Base-by-base conservation (phyloP, 1,284 basidiomycete genomes). In the Tetrapyrgos nigripes region DNA sequence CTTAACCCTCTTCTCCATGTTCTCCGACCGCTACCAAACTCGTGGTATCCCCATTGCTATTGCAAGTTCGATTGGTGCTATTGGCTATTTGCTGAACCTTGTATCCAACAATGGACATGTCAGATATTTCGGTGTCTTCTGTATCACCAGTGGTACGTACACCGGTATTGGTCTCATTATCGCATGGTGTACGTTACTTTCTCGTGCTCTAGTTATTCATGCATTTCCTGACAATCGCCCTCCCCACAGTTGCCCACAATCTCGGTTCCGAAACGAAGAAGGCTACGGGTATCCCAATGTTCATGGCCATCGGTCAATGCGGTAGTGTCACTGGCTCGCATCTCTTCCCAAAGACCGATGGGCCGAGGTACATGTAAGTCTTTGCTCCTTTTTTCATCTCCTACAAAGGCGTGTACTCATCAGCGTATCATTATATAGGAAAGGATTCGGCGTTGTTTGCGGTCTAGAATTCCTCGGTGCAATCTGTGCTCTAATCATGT, bases 181-280 rank as follows among this genome's bases (percentile, higher is more conserved):
- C 47, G 87, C 88, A 8, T 91, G 89, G 89, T 90, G 89, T 90
- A 73, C 65, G 87, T 77, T 29, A 29, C 27, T 23, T 35, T 51
- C 31, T 50, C 27, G 27, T 33, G 19, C 46, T 4, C 31, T 55
- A 59, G 8, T 31, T 31, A 21, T 57, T 33, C 23, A 35, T 31
- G 24, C 40, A 31, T 24, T 51, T 28, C 28, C 17, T 50, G 28
- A 37, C 45, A 29, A 26, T 40, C 10, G 59, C 23, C 26, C 24
- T 45, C 33, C 19, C 19, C 56, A 26, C 13, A 91, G 89, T 84
- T 64, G 78, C 86, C 1, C 89, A 92, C 66, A 92, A 92, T 60
- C 76, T 92, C 2, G 90, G 89, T 3, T 91, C 89, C 0, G 89
- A 92, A 71, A 89, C 88, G 3, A 92, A 92, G 73, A 86, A 85